phyloP scores from a whole-genome alignment of 2,329 filamentous ascomycete genomes.

The Beauveria sp. region DNA sequence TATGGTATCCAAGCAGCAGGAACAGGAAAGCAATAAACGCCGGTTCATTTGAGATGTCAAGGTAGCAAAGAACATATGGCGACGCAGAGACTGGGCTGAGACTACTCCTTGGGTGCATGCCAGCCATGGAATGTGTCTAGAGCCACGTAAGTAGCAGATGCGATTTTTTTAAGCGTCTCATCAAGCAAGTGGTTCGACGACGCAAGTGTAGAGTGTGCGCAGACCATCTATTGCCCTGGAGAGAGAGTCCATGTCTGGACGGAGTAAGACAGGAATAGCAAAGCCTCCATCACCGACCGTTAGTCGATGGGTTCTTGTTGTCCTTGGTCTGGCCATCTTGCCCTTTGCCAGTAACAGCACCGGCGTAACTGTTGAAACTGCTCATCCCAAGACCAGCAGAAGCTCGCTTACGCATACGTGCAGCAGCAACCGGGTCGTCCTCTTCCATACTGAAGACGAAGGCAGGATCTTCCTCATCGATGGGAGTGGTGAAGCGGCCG shows the following conservation, averaged over 20 bases:
- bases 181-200: background rate
- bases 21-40: conserved; percentile 1
- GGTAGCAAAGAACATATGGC: background rate
- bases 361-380: conserved; percentile 35
- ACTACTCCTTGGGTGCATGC: background rate
- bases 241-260: background rate
- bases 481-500: conserved; percentile 55
- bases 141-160: background rate
- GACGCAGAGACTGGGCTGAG: background rate
- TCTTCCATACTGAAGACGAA: conserved; percentile 62
- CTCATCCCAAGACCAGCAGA: conserved; percentile 36
- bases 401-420: conserved; percentile 40
- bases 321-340: conserved; percentile 22
- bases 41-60: background rate
- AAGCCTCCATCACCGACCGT: conserved; percentile 20
- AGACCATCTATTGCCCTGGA: background rate
- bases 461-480: conserved; percentile 56
- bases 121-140: background rate
- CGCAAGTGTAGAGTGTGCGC: background rate
- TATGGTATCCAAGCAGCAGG: background rate
- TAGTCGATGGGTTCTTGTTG: conserved; percentile 19
- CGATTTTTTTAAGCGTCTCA: background rate
- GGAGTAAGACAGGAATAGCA: background rate
- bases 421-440: conserved; percentile 41
- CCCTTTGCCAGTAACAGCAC: conserved; percentile 24